These are phyloP conservation scores for Psophocarpus tetragonolobus DNA, from an alignment of 306 rosid species.

Conservation along the genomic window DNA sequence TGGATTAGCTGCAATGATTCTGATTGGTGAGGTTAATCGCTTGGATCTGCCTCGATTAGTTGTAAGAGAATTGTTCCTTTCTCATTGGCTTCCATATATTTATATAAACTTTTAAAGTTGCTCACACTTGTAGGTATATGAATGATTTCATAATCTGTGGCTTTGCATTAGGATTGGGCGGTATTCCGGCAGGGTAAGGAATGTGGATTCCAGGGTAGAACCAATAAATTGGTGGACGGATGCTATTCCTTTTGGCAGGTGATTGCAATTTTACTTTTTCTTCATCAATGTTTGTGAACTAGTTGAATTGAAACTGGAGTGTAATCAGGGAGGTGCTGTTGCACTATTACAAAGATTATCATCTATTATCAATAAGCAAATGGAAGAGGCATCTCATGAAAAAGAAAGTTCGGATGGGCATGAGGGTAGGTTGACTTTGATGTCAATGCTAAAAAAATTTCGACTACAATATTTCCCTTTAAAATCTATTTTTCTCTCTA, in stretches of 20 bases:
- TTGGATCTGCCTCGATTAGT: constrained; percentile 74
- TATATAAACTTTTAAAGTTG: background rate
- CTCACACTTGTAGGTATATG: background rate
- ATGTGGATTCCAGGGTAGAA: constrained; percentile 95
- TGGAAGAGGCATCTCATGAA: constrained; percentile 34
- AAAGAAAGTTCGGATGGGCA: constrained; percentile 37
- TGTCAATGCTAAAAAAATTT: background rate
- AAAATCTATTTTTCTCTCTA: background rate
- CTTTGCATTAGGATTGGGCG: constrained; percentile 73
- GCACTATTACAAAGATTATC: constrained; percentile 70
- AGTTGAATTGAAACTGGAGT: constrained; percentile 34
- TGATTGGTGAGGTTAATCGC: constrained; percentile 78
- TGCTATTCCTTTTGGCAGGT: constrained; percentile 99
- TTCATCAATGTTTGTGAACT: constrained; percentile 26
- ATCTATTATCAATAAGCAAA: constrained; percentile 52
- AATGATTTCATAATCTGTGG: constrained; percentile 11
- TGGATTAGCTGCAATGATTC: constrained; percentile 91
- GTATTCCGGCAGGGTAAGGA: constrained; percentile 88
- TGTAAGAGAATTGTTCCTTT: constrained; percentile 54
- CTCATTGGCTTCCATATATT: constrained; percentile 6
- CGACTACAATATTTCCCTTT: background rate
- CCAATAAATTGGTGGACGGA: constrained; percentile 94
- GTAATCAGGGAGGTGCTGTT: constrained; percentile 78
- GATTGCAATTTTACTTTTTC: constrained; percentile 25
- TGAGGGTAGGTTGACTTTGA: constrained; percentile 41